phyloP scores from a whole-genome alignment of 2,329 filamentous ascomycete genomes.

The Chlorencoelia australis region DNA sequence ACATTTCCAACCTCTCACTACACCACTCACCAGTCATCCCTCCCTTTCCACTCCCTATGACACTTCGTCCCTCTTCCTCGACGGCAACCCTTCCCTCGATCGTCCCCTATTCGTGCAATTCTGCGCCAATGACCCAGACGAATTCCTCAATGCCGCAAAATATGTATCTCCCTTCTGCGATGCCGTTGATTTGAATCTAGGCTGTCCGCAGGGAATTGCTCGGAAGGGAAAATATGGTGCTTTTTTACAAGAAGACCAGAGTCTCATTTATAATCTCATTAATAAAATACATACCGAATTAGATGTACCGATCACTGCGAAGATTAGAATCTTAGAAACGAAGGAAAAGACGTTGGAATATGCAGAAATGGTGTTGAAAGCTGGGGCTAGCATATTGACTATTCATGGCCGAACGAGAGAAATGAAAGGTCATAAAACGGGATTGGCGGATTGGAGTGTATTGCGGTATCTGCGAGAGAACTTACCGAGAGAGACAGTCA shows the following conservation, averaged over 20 bases:
- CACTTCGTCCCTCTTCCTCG: slow-evolving; percentile 48
- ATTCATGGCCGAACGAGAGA: slow-evolving; percentile 83
- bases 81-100: slow-evolving; percentile 78
- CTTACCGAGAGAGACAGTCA: slow-evolving; percentile 75
- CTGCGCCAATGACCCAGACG: slow-evolving; percentile 79
- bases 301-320: slow-evolving; percentile 80
- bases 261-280: slow-evolving; percentile 72
- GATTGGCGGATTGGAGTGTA: slow-evolving; percentile 83
- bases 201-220: slow-evolving; percentile 93
- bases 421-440: slow-evolving; percentile 93
- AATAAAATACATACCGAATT: slow-evolving; percentile 71
- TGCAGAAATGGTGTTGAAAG: slow-evolving; percentile 73
- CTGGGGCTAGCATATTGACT: slow-evolving; percentile 86
- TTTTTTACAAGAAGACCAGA: slow-evolving; percentile 89
- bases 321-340: slow-evolving; percentile 83
- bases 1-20: slow-evolving; percentile 59
- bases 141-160: slow-evolving; percentile 67
- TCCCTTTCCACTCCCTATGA: slow-evolving; percentile 17
- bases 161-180: slow-evolving; percentile 82
- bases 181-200: slow-evolving; percentile 89
- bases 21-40: slow-evolving; percentile 23
- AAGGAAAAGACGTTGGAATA: slow-evolving; percentile 81
- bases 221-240: slow-evolving; percentile 84
- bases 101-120: slow-evolving; percentile 93
- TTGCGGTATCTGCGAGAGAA: slow-evolving; percentile 75